Evolutionary conservation across 208 protist species (phyloP).

Genomic region (Trypanosoma lewisi): DNA sequence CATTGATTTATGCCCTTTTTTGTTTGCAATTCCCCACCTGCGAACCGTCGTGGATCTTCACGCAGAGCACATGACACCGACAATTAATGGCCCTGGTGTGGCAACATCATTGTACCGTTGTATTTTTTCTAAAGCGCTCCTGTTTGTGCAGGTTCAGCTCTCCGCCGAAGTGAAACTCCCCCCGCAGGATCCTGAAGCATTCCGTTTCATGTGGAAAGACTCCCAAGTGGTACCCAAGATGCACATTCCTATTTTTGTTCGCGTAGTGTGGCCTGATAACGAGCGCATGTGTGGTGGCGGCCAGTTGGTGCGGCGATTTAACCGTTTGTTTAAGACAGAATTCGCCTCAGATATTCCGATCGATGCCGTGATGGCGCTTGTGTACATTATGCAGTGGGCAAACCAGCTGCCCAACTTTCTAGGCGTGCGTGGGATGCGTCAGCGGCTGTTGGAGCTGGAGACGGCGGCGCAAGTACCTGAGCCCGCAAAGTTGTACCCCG

Average conservation of each 20-base stretch:
- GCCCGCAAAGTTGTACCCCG: slow-evolving; percentile 63
- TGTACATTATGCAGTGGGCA: slow-evolving; percentile 80
- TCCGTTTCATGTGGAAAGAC: slow-evolving; percentile 86
- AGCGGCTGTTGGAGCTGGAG: slow-evolving; percentile 72
- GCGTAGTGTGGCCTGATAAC: slow-evolving; percentile 84
- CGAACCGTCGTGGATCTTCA: slow-evolving; percentile 77
- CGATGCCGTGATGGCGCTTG: slow-evolving; percentile 67
- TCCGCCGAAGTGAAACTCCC: slow-evolving; percentile 90
- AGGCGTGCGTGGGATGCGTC: slow-evolving; percentile 77
- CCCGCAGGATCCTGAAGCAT: slow-evolving; percentile 81
- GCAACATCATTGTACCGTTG: slow-evolving; percentile 82
- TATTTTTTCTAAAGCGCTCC: slow-evolving; percentile 82
- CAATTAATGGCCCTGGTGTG: slow-evolving; percentile 80
- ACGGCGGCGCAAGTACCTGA: slow-evolving; percentile 33
- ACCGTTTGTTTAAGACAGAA: slow-evolving; percentile 69
- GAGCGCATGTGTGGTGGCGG: slow-evolving; percentile 66
- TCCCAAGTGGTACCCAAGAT: slow-evolving; percentile 80
- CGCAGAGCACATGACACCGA: slow-evolving; percentile 71
- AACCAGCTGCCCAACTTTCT: slow-evolving; percentile 47
- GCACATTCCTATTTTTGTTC: slow-evolving; percentile 84
- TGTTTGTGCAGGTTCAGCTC: slow-evolving; percentile 84
- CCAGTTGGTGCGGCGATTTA: slow-evolving; percentile 60
- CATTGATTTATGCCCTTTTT: slow-evolving; percentile 80
- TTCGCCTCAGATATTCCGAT: slow-evolving; percentile 79
- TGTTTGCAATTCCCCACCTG: slow-evolving; percentile 82